phyloP scores from a whole-genome alignment of 2,329 filamentous ascomycete genomes.

The Aspergillus costaricaensis region DNA sequence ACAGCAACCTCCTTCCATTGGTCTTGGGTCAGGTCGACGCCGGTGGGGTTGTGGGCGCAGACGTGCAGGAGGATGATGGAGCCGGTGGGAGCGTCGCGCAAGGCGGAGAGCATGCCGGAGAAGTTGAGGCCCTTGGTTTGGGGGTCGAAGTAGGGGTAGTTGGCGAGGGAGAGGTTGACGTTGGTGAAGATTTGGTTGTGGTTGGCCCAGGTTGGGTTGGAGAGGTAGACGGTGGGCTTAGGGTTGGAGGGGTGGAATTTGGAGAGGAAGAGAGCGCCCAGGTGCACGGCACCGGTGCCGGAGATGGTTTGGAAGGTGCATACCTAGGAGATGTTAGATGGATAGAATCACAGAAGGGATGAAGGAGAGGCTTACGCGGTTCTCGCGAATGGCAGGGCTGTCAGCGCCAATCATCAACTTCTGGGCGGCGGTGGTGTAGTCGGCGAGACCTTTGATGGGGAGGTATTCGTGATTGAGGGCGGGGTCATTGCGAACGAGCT shows the following conservation, averaged over 20 bases:
- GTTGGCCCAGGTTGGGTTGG: constrained; percentile 96
- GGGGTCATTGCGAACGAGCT: constrained; percentile 83
- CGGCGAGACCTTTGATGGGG: constrained; percentile 83
- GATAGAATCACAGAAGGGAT: neutral
- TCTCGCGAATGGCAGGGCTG: constrained; percentile 80
- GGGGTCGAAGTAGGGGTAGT: constrained; percentile 93
- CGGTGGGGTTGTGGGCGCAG: constrained; percentile 97
- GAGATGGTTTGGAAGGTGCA: constrained; percentile 92
- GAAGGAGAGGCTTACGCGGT: constrained; percentile 59
- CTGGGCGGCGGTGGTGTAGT: constrained; percentile 86
- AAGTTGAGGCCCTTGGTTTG: constrained; percentile 90
- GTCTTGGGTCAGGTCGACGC: constrained; percentile 88
- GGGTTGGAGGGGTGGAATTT: constrained; percentile 74
- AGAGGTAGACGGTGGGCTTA: constrained; percentile 79
- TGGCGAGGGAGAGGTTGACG: constrained; percentile 73
- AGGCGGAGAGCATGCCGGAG: constrained; percentile 75
- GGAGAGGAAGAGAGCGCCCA: constrained; percentile 89
- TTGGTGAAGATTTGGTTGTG: constrained; percentile 98
- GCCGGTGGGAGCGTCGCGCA: constrained; percentile 71
- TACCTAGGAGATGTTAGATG: constrained; percentile 45
- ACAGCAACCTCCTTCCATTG: constrained; percentile 91
- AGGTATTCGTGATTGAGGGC: constrained; percentile 97
- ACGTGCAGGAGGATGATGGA: constrained; percentile 91
- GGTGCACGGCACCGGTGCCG: constrained; percentile 90
- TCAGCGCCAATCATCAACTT: constrained; percentile 81